phyloP scores from a whole-genome alignment of 495 filamentous ascomycete genomes.

The Trichoderma reesei region DNA sequence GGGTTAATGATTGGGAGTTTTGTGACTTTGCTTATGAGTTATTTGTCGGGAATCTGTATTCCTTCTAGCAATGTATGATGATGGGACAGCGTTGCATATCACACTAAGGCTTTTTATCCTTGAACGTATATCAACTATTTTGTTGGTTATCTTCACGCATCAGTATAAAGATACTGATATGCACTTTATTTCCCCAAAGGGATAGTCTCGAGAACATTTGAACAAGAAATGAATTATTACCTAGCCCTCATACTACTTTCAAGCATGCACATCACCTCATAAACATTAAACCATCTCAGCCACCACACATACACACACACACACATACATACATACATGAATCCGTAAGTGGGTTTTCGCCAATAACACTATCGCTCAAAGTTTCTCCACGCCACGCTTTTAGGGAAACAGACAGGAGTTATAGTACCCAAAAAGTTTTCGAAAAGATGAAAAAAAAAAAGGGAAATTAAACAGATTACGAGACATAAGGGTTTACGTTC shows the following conservation, averaged over 20 bases:
- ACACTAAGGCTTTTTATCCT: not conserved
- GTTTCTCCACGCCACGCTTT: conserved; percentile 7
- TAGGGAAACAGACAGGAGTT: not conserved
- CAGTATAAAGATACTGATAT: not conserved
- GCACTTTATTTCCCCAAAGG: too few species aligned
- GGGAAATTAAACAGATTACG: not conserved
- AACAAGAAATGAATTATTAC: not conserved
- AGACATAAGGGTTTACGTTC: not conserved
- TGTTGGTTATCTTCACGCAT: not conserved
- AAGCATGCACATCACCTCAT: not conserved
- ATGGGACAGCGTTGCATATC: not conserved
- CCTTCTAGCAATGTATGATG: not conserved
- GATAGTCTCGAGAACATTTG: too few species aligned
- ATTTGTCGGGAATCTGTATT: not conserved
- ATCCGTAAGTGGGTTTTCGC: not conserved
- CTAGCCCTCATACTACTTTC: not conserved
- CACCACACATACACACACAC: too few species aligned
- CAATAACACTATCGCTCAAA: not conserved
- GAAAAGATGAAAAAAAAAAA: not conserved
- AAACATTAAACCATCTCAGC: not conserved
- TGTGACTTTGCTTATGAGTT: not conserved
- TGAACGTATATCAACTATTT: not conserved
- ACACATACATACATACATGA: too few species aligned
- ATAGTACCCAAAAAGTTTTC: not conserved
- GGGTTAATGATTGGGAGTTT: not conserved